Evolutionary conservation across 140 eudicot species (phyloP).

Genomic region (Cichorium intybus): DNA sequence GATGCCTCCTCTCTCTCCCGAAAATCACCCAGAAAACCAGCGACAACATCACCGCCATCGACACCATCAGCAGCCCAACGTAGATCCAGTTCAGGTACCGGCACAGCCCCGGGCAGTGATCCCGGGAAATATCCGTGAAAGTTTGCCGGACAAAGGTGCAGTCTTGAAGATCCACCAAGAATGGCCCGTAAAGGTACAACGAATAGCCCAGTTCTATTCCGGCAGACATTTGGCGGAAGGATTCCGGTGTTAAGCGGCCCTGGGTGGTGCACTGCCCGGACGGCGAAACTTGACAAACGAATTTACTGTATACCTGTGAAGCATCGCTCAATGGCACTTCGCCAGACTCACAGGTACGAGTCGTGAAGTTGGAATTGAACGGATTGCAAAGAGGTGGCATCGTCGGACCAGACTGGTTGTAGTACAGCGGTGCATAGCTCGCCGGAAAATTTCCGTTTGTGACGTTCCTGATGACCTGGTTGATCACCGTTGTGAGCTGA

Average conservation of each 20-base stretch:
- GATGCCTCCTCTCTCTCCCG: slow-evolving; percentile 83
- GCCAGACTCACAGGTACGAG: slow-evolving; percentile 55
- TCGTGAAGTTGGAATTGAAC: slow-evolving; percentile 49
- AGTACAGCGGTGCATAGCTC: slow-evolving; percentile 58
- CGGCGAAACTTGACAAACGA: slow-evolving; percentile 67
- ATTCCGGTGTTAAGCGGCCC: slow-evolving; percentile 76
- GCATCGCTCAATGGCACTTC: slow-evolving; percentile 78
- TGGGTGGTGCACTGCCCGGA: slow-evolving; percentile 49
- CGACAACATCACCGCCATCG: slow-evolving; percentile 79
- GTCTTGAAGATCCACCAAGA: slow-evolving; percentile 73
- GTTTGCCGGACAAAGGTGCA: slow-evolving; percentile 82
- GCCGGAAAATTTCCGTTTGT: slow-evolving; percentile 67
- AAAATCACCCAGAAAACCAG: slow-evolving; percentile 84
- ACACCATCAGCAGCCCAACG: slow-evolving; percentile 71
- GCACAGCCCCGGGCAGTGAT: slow-evolving; percentile 72
- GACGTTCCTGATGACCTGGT: slow-evolving; percentile 64
- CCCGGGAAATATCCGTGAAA: slow-evolving; percentile 46
- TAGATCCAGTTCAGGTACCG: slow-evolving; percentile 62
- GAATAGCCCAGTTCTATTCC: slow-evolving; percentile 75
- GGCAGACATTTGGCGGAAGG: slow-evolving; percentile 73
- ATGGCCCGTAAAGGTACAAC: slow-evolving; percentile 64
- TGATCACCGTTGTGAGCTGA: slow-evolving; percentile 63
- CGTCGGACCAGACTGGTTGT: slow-evolving; percentile 86
- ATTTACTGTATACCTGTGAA: slow-evolving; percentile 56
- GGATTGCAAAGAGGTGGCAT: slow-evolving; percentile 90